These are phyloP conservation scores for Kwoniella heveanensis DNA, from an alignment of 768 basidiomycete genomes.

Conservation along the genomic window DNA sequence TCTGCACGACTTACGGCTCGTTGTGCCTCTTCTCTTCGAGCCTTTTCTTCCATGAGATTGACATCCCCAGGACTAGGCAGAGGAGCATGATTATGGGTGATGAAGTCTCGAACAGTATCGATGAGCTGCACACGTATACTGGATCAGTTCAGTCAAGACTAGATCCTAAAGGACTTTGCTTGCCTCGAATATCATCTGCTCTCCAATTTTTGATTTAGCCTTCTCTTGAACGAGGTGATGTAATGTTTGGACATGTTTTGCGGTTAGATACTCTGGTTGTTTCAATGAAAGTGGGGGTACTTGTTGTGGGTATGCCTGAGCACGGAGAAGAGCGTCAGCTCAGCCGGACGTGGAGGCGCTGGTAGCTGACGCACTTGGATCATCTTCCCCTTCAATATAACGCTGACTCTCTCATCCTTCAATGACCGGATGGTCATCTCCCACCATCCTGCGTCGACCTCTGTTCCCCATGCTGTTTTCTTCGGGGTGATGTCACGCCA, in stretches of 20 bases:
- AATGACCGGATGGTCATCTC: conserved; percentile 33
- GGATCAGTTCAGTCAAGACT: neutral
- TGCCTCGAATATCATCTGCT: conserved; percentile 50
- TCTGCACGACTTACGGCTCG: conserved; percentile 32
- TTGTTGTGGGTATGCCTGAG: conserved; percentile 45
- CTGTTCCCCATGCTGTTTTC: conserved; percentile 52
- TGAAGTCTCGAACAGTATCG: conserved; percentile 39
- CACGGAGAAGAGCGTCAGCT: neutral
- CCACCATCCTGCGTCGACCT: conserved; percentile 47
- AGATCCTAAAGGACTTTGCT: too few relatives aligned
- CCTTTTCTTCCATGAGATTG: conserved; percentile 53
- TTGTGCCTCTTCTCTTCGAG: conserved; percentile 47
- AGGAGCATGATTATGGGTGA: conserved; percentile 47
- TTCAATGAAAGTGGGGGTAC: conserved; percentile 30
- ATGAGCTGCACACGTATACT: conserved; percentile 27
- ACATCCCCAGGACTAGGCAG: conserved; percentile 40
- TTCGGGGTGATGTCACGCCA: conserved; percentile 48
- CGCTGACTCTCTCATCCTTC: conserved; percentile 40
- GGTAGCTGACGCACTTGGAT: conserved; percentile 41
- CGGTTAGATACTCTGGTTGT: conserved; percentile 38
- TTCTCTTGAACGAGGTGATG: conserved; percentile 35
- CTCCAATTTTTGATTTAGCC: conserved; percentile 39
- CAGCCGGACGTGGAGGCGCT: too few relatives aligned
- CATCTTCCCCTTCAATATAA: conserved; percentile 43
- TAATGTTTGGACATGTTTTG: conserved; percentile 41